A percentile compares a stretch with the other conserved stretches of the same genome.
phyloP scores from a whole-genome alignment of 306 rosid genomes.

The Cucumis melo region DNA sequence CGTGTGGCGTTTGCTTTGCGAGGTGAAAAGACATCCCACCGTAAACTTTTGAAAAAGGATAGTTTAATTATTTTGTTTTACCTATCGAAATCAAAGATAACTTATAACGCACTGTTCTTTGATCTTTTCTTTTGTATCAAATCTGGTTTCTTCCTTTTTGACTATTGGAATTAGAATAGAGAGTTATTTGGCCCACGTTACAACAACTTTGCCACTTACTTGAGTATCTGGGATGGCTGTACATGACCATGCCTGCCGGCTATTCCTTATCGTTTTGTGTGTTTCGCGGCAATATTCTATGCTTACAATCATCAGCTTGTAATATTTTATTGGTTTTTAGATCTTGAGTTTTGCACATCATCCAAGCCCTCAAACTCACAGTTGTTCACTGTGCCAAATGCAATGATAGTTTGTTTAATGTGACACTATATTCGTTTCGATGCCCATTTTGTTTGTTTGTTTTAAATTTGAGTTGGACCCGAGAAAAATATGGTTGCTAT shows the following conservation, averaged over 20 bases:
- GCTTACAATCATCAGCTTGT: not conserved
- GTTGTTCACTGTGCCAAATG: not conserved
- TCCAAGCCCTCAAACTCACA: not conserved
- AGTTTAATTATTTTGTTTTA: not conserved
- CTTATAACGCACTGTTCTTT: not conserved
- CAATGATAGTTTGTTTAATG: not conserved
- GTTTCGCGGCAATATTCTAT: not conserved
- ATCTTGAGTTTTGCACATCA: not conserved
- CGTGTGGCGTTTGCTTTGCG: not conserved
- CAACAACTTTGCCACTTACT: not conserved
- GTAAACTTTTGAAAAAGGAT: not conserved
- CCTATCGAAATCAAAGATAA: not conserved
- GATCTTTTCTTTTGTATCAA: not conserved
- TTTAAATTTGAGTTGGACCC: not conserved
- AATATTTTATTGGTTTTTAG: not conserved
- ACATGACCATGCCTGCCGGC: not conserved
- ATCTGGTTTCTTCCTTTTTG: not conserved
- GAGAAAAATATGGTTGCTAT: not conserved
- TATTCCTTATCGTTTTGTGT: not conserved
- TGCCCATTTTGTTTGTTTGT: not conserved
- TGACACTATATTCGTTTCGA: not conserved
- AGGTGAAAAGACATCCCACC: not conserved
- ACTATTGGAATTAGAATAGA: not conserved
- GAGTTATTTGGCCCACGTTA: not conserved
- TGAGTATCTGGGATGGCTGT: not conserved